Evolutionary conservation across 371 early-diverging fungal genomes (phyloP).

Genomic region (Syncephalastrum racemosum): DNA sequence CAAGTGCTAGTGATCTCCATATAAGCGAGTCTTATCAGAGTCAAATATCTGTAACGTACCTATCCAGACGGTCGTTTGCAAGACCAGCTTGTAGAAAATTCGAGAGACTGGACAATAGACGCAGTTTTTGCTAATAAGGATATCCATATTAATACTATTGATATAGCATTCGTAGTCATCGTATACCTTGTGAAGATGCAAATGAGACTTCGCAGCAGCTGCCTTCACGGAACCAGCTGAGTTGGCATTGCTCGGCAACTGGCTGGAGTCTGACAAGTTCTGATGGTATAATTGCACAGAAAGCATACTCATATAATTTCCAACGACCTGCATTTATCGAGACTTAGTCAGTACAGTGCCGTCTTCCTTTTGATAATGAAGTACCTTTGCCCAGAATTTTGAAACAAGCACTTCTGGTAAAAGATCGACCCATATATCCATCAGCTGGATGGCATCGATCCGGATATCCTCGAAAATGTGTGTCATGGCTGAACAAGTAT

Average conservation of each 20-base stretch:
- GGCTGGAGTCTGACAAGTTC: conserved; percentile 9
- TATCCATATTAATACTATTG: background rate
- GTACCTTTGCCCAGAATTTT: conserved; percentile 63
- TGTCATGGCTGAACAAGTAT: conserved; percentile 86
- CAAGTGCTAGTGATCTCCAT: conserved; percentile 17
- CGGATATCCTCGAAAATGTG: conserved; percentile 88
- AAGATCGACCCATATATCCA: conserved; percentile 73
- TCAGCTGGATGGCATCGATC: conserved; percentile 74
- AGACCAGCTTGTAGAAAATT: conserved; percentile 48
- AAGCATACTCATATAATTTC: conserved; percentile 44
- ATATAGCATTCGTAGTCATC: background rate
- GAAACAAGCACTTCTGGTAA: conserved; percentile 60
- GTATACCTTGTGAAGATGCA: conserved; percentile 43
- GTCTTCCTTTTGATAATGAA: background rate
- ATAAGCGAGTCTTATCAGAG: background rate
- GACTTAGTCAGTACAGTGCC: background rate
- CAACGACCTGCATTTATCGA: conserved; percentile 19
- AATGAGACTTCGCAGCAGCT: conserved; percentile 40
- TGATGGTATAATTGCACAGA: conserved; percentile 34
- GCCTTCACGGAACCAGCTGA: conserved; percentile 34
- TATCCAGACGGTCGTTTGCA: conserved; percentile 24
- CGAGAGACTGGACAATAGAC: conserved; percentile 33
- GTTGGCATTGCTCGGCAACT: background rate
- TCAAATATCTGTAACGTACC: conserved; percentile 12
- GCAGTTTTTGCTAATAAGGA: conserved; percentile 28